These are phyloP conservation scores for Marvania coccoides DNA, from an alignment of 139 green algal genomes.

Conservation along the genomic window DNA sequence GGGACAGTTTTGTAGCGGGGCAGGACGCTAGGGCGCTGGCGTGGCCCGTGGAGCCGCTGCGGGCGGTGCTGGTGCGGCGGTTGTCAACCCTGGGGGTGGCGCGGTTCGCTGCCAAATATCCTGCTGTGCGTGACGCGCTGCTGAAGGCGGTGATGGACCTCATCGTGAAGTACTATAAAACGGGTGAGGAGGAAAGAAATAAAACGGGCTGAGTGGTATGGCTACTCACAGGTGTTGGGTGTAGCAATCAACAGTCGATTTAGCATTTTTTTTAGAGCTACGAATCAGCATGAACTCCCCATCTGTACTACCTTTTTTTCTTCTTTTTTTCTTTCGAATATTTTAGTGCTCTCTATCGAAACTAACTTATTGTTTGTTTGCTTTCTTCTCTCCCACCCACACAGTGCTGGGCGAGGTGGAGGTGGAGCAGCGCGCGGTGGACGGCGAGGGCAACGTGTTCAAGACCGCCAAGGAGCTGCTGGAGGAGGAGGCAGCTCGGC, in stretches of 20 bases:
- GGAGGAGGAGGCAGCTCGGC: constrained; percentile 33
- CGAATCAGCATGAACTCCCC: no score
- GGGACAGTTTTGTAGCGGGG: constrained; percentile 22
- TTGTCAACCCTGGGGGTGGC: constrained; percentile 54
- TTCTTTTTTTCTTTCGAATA: no score
- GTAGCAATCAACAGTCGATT: neutral
- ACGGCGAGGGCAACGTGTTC: constrained; percentile 53
- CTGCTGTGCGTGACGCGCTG: constrained; percentile 55
- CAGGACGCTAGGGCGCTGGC: constrained; percentile 21
- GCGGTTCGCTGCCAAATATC: constrained; percentile 70
- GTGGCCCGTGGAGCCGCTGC: constrained; percentile 69
- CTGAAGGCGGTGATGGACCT: constrained; percentile 59
- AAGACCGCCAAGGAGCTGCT: constrained; percentile 53
- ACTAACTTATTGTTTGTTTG: neutral
- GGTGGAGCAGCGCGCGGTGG: constrained; percentile 32
- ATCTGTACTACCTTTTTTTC: no score
- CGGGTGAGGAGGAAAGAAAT: constrained; percentile 16
- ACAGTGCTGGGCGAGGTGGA: constrained; percentile 47
- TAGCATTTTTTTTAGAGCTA: neutral
- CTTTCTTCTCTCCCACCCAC: no score
- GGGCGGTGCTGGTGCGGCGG: constrained; percentile 51
- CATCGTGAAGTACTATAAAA: constrained; percentile 50
- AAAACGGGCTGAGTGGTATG: no score
- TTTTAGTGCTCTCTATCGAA: no score
- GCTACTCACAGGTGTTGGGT: neutral